phyloP scores from a whole-genome alignment of 2,329 filamentous ascomycete species.

The Neonectria neomacrospora region DNA sequence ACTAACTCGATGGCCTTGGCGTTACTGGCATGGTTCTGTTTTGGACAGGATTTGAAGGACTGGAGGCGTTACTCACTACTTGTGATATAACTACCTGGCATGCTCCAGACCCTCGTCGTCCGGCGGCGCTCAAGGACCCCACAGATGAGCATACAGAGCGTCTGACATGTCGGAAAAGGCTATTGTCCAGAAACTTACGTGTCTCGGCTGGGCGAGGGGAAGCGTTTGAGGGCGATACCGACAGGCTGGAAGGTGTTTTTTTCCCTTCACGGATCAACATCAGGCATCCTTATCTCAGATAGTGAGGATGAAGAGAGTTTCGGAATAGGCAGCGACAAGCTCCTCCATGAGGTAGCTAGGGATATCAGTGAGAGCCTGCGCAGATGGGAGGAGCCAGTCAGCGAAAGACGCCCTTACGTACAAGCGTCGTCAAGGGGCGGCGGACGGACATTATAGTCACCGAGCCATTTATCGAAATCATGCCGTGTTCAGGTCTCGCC shows the following conservation, averaged over 20 bases:
- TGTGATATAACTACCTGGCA: conserved; percentile 5
- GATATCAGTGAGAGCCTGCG: conserved; percentile 15
- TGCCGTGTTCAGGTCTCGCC: conserved; percentile 13
- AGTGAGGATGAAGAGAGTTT: conserved; percentile 12
- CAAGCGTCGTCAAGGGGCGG: not conserved
- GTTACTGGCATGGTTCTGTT: conserved; percentile 9
- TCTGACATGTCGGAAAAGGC: conserved; percentile 17
- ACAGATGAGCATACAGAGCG: not conserved
- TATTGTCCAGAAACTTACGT: not conserved
- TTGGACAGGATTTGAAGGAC: not conserved
- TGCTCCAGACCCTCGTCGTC: conserved; percentile 8
- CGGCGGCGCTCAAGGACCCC: conserved; percentile 2
- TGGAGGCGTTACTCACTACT: conserved; percentile 1
- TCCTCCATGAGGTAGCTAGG: conserved; percentile 9
- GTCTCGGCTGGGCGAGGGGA: conserved; percentile 5
- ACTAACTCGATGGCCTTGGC: conserved; percentile 1
- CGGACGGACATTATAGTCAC: conserved; percentile 14
- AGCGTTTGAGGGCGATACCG: conserved; percentile 1
- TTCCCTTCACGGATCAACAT: conserved; percentile 6
- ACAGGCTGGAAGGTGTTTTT: not conserved
- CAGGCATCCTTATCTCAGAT: not conserved
- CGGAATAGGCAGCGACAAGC: conserved; percentile 13
- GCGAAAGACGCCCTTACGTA: not conserved
- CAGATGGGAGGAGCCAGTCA: not conserved
- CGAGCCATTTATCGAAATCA: conserved; percentile 24